Evolutionary conservation across 169 alveolate species (phyloP).

Genomic region (Eimeria sp.): DNA sequence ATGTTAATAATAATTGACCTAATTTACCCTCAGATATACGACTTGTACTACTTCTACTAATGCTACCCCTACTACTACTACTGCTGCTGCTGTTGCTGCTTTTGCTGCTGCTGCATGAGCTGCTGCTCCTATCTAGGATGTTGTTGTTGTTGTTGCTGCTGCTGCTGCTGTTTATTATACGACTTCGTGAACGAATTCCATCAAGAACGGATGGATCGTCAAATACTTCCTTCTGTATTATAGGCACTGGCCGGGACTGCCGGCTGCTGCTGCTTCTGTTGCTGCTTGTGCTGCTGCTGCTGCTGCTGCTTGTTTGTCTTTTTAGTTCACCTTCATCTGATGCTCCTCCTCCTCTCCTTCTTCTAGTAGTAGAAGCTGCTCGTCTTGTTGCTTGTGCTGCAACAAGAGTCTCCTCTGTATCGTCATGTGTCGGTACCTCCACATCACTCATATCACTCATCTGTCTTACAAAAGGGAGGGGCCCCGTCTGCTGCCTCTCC

Average conservation of each 20-base stretch:
- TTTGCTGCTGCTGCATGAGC: constrained; percentile 34
- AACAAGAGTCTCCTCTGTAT: background rate
- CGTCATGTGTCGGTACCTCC: background rate
- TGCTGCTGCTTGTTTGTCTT: constrained; percentile 43
- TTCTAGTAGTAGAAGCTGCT: background rate
- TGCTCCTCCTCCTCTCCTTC: background rate
- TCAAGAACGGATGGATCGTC: background rate
- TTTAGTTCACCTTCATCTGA: background rate
- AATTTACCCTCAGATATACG: constrained; percentile 56
- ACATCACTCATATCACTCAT: constrained; percentile 52
- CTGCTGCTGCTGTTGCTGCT: constrained; percentile 9
- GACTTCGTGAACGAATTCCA: background rate
- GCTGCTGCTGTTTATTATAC: background rate
- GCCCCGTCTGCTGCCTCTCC: constrained; percentile 74
- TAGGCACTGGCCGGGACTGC: background rate
- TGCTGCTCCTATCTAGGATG: background rate
- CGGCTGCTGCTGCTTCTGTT: constrained; percentile 35
- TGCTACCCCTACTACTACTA: constrained; percentile 3
- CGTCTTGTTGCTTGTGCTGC: constrained; percentile 11
- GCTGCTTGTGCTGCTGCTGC: constrained; percentile 60
- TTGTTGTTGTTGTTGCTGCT: too few species aligned
- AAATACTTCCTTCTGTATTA: background rate
- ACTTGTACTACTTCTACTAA: constrained; percentile 27
- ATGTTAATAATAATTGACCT: constrained; percentile 79
- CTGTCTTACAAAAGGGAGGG: constrained; percentile 35